These are phyloP conservation scores for Gossypium lobatum DNA, from an alignment of 441 rosid species.

Conservation along the genomic window DNA sequence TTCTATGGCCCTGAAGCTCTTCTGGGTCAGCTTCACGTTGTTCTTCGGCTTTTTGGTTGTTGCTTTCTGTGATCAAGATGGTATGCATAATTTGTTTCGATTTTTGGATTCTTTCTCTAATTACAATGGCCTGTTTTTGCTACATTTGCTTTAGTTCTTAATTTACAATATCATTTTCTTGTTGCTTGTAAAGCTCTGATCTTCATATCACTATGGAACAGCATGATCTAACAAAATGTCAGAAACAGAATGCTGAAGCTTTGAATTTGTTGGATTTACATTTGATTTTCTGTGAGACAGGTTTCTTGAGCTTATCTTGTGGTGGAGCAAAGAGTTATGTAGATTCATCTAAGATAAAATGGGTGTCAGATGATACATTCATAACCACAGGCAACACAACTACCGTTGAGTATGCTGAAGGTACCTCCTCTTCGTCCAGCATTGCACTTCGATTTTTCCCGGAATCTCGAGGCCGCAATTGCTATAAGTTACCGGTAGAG, in stretches of 20 bases:
- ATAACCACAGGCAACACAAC: conserved; percentile 54
- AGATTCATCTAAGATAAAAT: conserved; percentile 50
- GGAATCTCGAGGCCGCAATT: conserved; percentile 34
- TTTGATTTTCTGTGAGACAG: conserved; percentile 32
- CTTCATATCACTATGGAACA: not conserved
- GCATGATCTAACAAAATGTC: not conserved
- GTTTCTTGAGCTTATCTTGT: conserved; percentile 80
- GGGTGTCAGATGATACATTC: conserved; percentile 57
- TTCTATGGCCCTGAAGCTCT: conserved; percentile 37
- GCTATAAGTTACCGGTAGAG: conserved; percentile 55
- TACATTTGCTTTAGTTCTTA: not conserved
- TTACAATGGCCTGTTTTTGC: not conserved
- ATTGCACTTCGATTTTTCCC: conserved; percentile 62
- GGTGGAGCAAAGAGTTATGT: conserved; percentile 48
- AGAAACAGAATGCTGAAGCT: not conserved
- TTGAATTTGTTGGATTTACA: not conserved
- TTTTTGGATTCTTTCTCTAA: not conserved
- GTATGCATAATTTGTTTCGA: conserved; percentile 29
- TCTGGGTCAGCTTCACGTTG: conserved; percentile 39
- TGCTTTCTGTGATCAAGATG: conserved; percentile 54
- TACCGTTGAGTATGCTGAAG: conserved; percentile 29
- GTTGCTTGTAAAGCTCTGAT: not conserved
- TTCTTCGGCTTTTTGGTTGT: conserved; percentile 30
- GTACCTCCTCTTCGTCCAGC: conserved; percentile 24
- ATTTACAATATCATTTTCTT: not conserved